Base-by-base conservation (phyloP, 495 filamentous ascomycete genomes). In the Saxophila tyrrhenica region DNA sequence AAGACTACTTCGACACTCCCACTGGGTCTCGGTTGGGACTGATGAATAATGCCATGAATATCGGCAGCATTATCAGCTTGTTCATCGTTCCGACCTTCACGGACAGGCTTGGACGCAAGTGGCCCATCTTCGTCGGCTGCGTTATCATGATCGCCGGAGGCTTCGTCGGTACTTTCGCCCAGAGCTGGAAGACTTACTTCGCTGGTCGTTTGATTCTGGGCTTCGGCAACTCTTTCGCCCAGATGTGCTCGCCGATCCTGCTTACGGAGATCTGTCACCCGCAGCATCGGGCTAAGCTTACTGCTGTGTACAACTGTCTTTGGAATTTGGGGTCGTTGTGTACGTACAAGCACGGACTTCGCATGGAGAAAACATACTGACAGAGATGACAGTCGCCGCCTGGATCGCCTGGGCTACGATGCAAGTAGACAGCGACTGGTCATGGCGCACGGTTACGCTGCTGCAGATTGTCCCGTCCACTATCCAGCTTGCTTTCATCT, bases 121-220 rank as follows among this genome's bases (percentile, higher is more conserved):
- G 21, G 8, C 19, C 56, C 13, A 53, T 59, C 21, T 25, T 20
- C 19, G 32, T 52, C 15, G 59, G 59, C 5, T 62, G 47, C 39
- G 20, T 32, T n/a, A 46, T 62, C 23, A 49, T 62, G 23, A 25
- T 58, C 48, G 48, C 46, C 25, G 59, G 47, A 13, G 55, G 16
- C 15, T n/a, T 44, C 38, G 62, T 73, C 24, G 66, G 69, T 44
- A 59, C 56, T 11, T 63, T 56, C 76, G 70, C 62, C 0, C 53
- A 54, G 32, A 64, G 63, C 48, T 56, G 60, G 25, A 41, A 48
- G 11, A 55, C 51, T 32, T 83, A 77, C 63, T 70, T 82, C 51
- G 76, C 22, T n/a, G 80, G 78, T 21, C 75, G 80, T 35, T 75
- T 83, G 57, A 58, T 83, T 44, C 65, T 83, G 22, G 80, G 80